These are phyloP conservation scores for Nothophoma quercina DNA, from an alignment of 2,329 filamentous ascomycete genomes.

Conservation along the genomic window DNA sequence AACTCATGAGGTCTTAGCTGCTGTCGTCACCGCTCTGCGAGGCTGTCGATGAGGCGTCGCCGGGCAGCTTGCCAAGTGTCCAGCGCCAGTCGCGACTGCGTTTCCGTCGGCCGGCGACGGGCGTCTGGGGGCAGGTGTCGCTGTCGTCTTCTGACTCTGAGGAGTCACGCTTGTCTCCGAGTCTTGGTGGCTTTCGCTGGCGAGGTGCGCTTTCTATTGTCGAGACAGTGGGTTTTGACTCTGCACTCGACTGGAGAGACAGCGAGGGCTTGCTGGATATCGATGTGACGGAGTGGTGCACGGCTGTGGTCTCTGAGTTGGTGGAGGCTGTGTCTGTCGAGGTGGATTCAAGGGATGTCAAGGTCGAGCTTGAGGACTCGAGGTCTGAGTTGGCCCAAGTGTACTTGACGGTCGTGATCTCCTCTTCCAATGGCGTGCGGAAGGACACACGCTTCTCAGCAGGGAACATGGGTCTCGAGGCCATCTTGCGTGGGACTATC, in stretches of 20 bases:
- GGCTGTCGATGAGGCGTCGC: conserved; percentile 29
- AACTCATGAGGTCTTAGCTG: conserved; percentile 23
- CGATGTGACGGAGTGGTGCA: conserved; percentile 20
- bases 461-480: conserved; percentile 59
- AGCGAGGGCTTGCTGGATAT: conserved; percentile 22
- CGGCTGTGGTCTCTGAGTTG: conserved; percentile 21
- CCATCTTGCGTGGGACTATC: conserved; percentile 49
- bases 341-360: conserved; percentile 28
- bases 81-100: conserved; percentile 64
- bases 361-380: conserved; percentile 50
- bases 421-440: conserved; percentile 63
- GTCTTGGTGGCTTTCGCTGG: conserved; percentile 34
- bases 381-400: conserved; percentile 65
- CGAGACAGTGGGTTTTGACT: conserved; percentile 20
- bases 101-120: conserved; percentile 61
- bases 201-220: conserved; percentile 37
- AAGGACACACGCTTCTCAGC: conserved; percentile 66
- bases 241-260: conserved; percentile 24
- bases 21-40: conserved; percentile 41
- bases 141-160: conserved; percentile 56
- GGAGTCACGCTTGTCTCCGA: conserved; percentile 55
- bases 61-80: conserved; percentile 60
- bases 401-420: conserved; percentile 64
- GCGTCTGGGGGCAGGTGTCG: conserved; percentile 60
- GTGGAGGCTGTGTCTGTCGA: conserved; percentile 25